Base-by-base conservation (phyloP, 768 basidiomycete genomes). In the Boletus rubropictus region DNA sequence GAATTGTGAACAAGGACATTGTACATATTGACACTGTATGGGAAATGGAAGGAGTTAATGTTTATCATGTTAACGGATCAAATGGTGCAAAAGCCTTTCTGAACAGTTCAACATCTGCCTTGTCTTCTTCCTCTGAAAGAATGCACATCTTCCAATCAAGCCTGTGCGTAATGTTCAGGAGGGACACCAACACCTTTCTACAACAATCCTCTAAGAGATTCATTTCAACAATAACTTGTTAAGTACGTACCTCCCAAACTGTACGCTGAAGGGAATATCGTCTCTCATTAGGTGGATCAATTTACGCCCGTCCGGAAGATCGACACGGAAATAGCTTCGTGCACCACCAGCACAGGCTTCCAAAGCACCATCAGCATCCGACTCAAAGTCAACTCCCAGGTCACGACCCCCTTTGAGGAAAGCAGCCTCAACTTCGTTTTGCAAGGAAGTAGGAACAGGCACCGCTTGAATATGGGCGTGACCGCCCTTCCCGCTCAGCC, bases 391-490 rank as follows among this genome's bases (percentile, higher is more conserved):
- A 39, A 92, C 76, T 4, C 86, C 86, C 33, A 73, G 64, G 22
- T 72, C 63, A 35, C 73, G 72, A 6, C 88, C 92, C 61, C 87
- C 85, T n/a, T 72, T 68, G 15, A 76, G 56, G 65, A 98, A 97
- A 10, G 81, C 74, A 10, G 76, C 69, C 62, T 86, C 86, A 10
- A 95, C 77, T 49, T 78, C 72, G 39, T 77, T 72, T 52, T 80
- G 69, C 32, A 89, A 63, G 34, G 72, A 72, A n/a, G 66, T 52
- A 0, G 92, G 90, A 6, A 94, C 65, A 21, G 93, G 89, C 1
- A 90, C 78, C 29, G 78, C 82, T 63, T 98, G 96, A 7, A 96
- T 73, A 66, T 98, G 95, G 12, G 92, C 93, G 60, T 99, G 96
- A 0, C 93, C 95, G 9, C 92, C 94, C 66, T 87, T 88, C 3